Conservation (phyloP, 495 filamentous ascomycete species). For the Bacidia gigantensis region DNA sequence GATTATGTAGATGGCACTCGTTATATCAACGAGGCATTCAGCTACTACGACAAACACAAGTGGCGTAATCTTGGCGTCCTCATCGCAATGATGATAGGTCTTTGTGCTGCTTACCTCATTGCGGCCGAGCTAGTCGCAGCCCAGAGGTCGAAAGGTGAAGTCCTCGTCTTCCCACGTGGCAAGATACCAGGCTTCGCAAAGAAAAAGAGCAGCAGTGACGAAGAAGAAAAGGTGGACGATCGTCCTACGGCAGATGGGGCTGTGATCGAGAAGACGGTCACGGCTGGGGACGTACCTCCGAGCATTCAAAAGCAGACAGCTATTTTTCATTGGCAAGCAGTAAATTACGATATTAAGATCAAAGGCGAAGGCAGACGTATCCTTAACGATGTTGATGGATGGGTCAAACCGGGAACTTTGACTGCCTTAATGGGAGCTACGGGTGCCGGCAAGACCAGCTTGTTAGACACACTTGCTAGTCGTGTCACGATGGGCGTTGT, state of each 20-base stretch:
- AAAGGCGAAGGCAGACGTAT: slow-evolving; percentile 63
- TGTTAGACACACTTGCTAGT: slow-evolving; percentile 45
- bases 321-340: slow-evolving; percentile 76
- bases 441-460: slow-evolving; percentile 48
- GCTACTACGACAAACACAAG: slow-evolving; percentile 46
- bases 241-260: slow-evolving; percentile 23
- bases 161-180: slow-evolving; percentile 71
- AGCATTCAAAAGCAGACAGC: slow-evolving; percentile 47
- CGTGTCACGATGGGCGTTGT: slow-evolving; percentile 80
- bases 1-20: slow-evolving; percentile 47
- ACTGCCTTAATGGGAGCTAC: slow-evolving; percentile 53
- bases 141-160: slow-evolving; percentile 75
- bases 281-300: slow-evolving; percentile 16
- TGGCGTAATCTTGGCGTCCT: slow-evolving; percentile 81
- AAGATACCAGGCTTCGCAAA: slow-evolving; percentile 45
- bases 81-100: slow-evolving; percentile 55
- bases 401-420: slow-evolving; percentile 81
- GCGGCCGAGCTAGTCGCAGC: slow-evolving; percentile 62
- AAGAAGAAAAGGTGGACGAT: slow-evolving; percentile 29
- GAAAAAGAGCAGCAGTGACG: slow-evolving; percentile 32
- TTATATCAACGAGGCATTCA: slow-evolving; percentile 49
- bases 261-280: slow-evolving; percentile 19
- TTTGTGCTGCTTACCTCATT: slow-evolving; percentile 51
- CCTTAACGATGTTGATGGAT: slow-evolving; percentile 72
- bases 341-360: slow-evolving; percentile 82